Percentiles rank a stretch among this genome's conserved stretches.
phyloP scores from a whole-genome alignment of 495 filamentous ascomycete species.

The Daldinia childiae region DNA sequence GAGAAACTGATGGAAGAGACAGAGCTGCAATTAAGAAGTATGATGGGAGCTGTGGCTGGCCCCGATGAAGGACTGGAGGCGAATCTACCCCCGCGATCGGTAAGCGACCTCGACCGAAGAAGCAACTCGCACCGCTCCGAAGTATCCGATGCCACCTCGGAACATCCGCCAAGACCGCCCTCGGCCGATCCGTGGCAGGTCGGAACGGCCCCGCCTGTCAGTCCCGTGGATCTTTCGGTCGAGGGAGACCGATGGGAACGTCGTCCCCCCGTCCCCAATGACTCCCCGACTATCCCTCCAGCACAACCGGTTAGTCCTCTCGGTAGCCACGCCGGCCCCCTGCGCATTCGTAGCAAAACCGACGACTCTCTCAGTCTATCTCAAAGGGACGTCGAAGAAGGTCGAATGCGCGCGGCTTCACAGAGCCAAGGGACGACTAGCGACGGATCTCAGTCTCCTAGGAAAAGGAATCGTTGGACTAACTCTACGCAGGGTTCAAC shows the following conservation, averaged over 20 bases:
- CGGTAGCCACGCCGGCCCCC: constrained; percentile 15
- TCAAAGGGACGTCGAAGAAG: constrained; percentile 42
- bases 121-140: constrained; percentile 41
- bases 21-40: constrained; percentile 37
- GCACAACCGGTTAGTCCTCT: constrained; percentile 41
- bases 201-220: constrained; percentile 38
- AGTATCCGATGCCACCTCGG: constrained; percentile 44
- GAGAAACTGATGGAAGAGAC: constrained; percentile 41
- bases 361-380: constrained; percentile 25
- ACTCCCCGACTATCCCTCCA: constrained; percentile 47
- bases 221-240: constrained; percentile 38
- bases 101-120: constrained; percentile 40
- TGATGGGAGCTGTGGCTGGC: constrained; percentile 43
- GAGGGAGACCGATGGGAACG: constrained; percentile 43
- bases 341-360: constrained; percentile 21
- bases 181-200: constrained; percentile 45
- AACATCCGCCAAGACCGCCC: constrained; percentile 43
- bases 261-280: constrained; percentile 32
- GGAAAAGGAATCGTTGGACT: constrained; percentile 46
- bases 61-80: constrained; percentile 43
- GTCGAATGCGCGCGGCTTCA: constrained; percentile 42
- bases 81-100: constrained; percentile 19
- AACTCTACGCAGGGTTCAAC: constrained; percentile 45
- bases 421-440: constrained; percentile 40
- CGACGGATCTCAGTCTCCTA: constrained; percentile 43